Evolutionary conservation across 73 alveolate species (phyloP), one percentile per base, ranked within the genome.

Genomic region (Blepharisma stoltei): DNA sequence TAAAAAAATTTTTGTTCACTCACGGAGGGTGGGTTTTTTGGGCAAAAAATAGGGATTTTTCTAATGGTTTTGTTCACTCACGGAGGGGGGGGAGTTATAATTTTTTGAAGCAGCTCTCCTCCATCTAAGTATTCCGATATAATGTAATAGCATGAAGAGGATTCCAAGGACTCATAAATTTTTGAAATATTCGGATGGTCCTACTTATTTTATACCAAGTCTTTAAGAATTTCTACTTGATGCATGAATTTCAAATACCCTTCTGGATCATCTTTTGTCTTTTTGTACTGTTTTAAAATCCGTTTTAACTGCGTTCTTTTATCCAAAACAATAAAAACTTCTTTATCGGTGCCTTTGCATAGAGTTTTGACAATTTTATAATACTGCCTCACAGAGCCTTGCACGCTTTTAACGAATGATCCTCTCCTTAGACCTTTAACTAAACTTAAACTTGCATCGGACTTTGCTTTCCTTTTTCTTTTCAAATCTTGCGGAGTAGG

Each of bases 111-210:
- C 5, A 60, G 23, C 45, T 18, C 73, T 18, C 73, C 73, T 14
- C 73, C 73, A 1, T 25, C 73, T 60, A 60, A 60, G 5, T 60
- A 60, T 25, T 60, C 73, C 0, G 73, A 60, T n/a, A 25, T 60
- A 14, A 60, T 60, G 46, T 60, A 60, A 60, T 14, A 18, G 46
- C 14, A 60, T 11, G 37, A 18, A 9, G 48, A 9, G 2, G 73
- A 14, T n/a, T 60, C 73, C 0, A 60, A 1, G 47, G 23, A 14
- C 5, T 60, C 73, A 25, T 14, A 60, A 60, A 60, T 25, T 14
- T 25, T 14, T 8, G 45, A n/a, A 20, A 60, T 60, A 5, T 60
- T 60, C 4, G 73, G 73, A 25, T 60, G 73, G 5, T 60, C 73
- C 73, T 60, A 25, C 11, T 14, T 60, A 60, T 14, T 20, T 18